Evolutionary conservation across 345 rosid species (phyloP).

Genomic region (Citrus maxima): DNA sequence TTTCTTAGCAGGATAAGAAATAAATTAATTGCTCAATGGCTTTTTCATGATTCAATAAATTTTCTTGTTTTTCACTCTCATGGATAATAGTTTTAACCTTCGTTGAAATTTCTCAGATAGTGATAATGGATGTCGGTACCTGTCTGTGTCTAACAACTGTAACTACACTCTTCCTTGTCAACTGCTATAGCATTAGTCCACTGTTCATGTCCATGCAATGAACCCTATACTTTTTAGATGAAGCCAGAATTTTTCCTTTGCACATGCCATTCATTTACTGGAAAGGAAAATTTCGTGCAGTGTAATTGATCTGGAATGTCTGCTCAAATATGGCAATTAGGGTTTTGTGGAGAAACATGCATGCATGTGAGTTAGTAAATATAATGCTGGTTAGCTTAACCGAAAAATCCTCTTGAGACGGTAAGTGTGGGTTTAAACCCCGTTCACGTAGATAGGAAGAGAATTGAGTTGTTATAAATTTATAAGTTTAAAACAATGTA

Average conservation of each 20-base stretch:
- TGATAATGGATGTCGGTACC: slow-evolving; percentile 6
- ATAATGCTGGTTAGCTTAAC: too few relatives aligned
- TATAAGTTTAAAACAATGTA: too few relatives aligned
- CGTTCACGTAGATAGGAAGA: too few relatives aligned
- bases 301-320: slow-evolving; percentile 6
- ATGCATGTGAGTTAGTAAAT: background rate
- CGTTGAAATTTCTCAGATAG: background rate
- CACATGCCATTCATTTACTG: background rate
- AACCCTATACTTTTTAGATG: background rate
- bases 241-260: background rate
- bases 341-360: background rate
- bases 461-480: too few relatives aligned
- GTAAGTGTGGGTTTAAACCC: too few relatives aligned
- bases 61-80: slow-evolving; percentile 10
- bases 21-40: slow-evolving; percentile 3
- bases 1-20: background rate
- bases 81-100: background rate
- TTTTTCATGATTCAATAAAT: background rate
- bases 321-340: background rate
- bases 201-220: slow-evolving; percentile 3
- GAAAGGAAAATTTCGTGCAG: background rate
- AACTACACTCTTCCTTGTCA: slow-evolving; percentile 21
- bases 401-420: too few relatives aligned
- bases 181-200: slow-evolving; percentile 21
- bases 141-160: slow-evolving; percentile 26